Evolutionary conservation across 208 protist genomes (phyloP), one percentile per base, ranked within the genome.

Genomic region (Wallacemonas sp.): DNA sequence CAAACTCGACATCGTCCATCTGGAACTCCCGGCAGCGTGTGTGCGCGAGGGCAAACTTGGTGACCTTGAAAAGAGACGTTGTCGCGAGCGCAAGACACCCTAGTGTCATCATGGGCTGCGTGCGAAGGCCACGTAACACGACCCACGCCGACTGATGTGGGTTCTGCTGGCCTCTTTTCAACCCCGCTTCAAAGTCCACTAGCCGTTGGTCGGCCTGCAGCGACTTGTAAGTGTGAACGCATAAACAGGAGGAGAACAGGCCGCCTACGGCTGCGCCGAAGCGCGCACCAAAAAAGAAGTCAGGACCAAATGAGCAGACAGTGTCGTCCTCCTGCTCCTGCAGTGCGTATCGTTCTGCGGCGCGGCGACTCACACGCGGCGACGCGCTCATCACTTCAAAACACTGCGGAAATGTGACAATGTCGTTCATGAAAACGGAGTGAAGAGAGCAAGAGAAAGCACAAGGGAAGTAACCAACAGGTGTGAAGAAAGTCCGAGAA

Each of bases 261-360:
- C 42, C 79, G 10, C 85, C 86, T 29, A 24, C 58, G 1, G 42
- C 77, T 2, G 89, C 60, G 19, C 89, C 89, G 10, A 44, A 38
- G n/a, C 85, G 63, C 0, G 83, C 89, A 0, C 89, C 89, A 39
- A 81, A 50, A 68, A 92, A 95, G 60, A 77, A 95, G 46, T 90
- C 78, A 0, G 72, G 76, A 15, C 89, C 85, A 67, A 95, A 95
- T 17, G 81, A 68, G 50, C 83, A 91, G 15, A 95, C 71, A 17
- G 92, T 27, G 10, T 73, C 71, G 62, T 95, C 89, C 44, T 92
- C 89, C 32, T 77, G 55, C 63, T 79, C 71, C 39, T 88, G 71
- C 29, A 79, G 41, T 0, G 72, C 50, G 44, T 66, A 85, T 29
- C 74, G 24, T 2, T 34, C 30, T 10, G 50, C 50, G 30, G 38